Base-by-base conservation (phyloP, 306 rosid genomes). In the Elaeagnus macrophylla region DNA sequence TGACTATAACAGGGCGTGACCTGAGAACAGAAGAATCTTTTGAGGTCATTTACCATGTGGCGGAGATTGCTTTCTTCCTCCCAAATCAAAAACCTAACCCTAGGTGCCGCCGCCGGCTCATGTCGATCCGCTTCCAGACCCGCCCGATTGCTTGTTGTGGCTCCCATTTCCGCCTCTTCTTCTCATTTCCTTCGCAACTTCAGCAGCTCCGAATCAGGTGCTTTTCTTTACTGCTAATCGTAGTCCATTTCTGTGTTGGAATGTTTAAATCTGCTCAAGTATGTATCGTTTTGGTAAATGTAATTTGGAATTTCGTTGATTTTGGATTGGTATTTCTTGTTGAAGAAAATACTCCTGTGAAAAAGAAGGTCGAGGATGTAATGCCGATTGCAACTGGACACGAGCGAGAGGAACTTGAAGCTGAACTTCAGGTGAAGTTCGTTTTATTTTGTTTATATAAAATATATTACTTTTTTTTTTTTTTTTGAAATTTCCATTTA, bases 351-450 rank as follows among this genome's bases (percentile, higher is more conserved):
- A 39, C 50, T 55, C 15, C 69, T 1, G 36, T 77, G 32, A 83
- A 76, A 67, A 90, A 81, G 94, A 87, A 57, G 71, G 81, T 80
- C 50, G 95, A 87, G 72, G 89, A 84, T 65, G 67, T 87, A 69
- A 47, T 82, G 79, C 99, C 99, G 12, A 87, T 91, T 55, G 99
- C 95, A 35, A 91, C 99, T 12, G 96, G 96, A 7, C 94, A 87
- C 69, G 96, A 93, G 78, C 96, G 82, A 4, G 95, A 93, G 79
- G 96, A 93, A 82, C 72, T 84, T 69, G 83, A 77, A 53, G 95
- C 99, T 56, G 75, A 83, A 16, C 77, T 78, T 59, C 63, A 82
- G 88, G 96, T 88, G n/a, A 57, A 10, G 0, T 5, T 55, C 20
- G 6, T 16, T 11, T 12, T 49, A 2, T 15, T 11, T 20, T 1